Conservation (phyloP, 2,329 filamentous ascomycete species). For the Fusarium succisae region DNA sequence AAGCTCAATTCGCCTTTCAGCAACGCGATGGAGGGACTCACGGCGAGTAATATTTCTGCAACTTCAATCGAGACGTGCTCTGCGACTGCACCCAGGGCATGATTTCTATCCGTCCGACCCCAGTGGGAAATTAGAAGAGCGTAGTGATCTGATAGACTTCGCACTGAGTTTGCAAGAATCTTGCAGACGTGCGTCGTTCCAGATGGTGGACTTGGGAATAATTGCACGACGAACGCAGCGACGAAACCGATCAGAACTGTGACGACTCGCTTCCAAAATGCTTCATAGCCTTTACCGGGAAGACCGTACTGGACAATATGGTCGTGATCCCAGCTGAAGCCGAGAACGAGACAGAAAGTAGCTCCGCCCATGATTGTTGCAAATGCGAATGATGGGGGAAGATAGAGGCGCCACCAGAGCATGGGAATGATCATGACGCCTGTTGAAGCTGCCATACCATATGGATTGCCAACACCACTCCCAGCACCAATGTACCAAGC, state of each 20-base stretch:
- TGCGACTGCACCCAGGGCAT: conserved; percentile 45
- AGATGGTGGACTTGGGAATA: conserved; percentile 58
- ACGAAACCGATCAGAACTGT: conserved; percentile 56
- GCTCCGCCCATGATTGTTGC: conserved; percentile 47
- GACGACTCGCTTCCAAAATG: conserved; percentile 59
- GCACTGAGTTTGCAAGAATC: conserved; percentile 54
- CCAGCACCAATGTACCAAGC: conserved; percentile 64
- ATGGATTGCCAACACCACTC: conserved; percentile 57
- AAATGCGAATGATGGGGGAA: conserved; percentile 42
- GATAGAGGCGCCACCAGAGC: conserved; percentile 49
- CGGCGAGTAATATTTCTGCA: conserved; percentile 40
- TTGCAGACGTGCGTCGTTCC: conserved; percentile 56
- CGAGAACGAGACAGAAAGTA: conserved; percentile 56
- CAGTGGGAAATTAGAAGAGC: conserved; percentile 58
- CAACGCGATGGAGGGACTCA: conserved; percentile 41
- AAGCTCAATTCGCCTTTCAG: conserved; percentile 46
- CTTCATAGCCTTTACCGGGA: conserved; percentile 56
- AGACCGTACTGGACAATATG: conserved; percentile 56
- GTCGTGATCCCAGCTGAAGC: conserved; percentile 57
- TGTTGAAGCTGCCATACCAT: conserved; percentile 58
- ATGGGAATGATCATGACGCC: conserved; percentile 49
- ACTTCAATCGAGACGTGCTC: conserved; percentile 45
- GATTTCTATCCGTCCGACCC: conserved; percentile 44
- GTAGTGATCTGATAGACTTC: conserved; percentile 58
- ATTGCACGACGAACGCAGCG: conserved; percentile 55